Evolutionary conservation across 169 alveolate species (phyloP).

Genomic region (Plasmodium cynomolgi): DNA sequence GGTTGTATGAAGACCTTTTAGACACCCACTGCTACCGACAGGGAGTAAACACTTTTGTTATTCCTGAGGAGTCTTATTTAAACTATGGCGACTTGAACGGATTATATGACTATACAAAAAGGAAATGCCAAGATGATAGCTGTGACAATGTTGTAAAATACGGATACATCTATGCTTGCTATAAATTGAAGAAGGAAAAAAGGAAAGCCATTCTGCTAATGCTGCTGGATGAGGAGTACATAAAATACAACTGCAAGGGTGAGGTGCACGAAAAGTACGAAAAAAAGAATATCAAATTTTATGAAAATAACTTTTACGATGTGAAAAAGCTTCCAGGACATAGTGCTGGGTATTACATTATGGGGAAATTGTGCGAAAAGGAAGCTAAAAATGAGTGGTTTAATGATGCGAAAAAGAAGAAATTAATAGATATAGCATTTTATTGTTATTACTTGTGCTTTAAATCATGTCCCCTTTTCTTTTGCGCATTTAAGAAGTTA

Average conservation of each 20-base stretch:
- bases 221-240: constrained; percentile 60
- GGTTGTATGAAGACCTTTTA: constrained; percentile 55
- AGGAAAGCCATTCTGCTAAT: constrained; percentile 25
- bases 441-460: constrained; percentile 55
- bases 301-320: constrained; percentile 36
- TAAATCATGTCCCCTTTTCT: constrained; percentile 56
- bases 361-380: constrained; percentile 64
- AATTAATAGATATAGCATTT: constrained; percentile 62
- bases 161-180: constrained; percentile 62
- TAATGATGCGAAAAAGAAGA: constrained; percentile 24
- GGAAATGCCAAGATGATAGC: constrained; percentile 26
- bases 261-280: background rate
- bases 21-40: constrained; percentile 35
- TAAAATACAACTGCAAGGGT: constrained; percentile 34
- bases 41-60: background rate
- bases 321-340: constrained; percentile 50
- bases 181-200: constrained; percentile 60
- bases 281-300: constrained; percentile 26
- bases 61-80: constrained; percentile 20
- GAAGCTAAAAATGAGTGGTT: constrained; percentile 58
- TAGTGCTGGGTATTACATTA: constrained; percentile 56
- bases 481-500: constrained; percentile 37
- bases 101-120: constrained; percentile 38
- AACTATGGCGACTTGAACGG: constrained; percentile 19
- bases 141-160: constrained; percentile 60